phyloP scores from a whole-genome alignment of 805 yeast species.

The Starmerella bombi region DNA sequence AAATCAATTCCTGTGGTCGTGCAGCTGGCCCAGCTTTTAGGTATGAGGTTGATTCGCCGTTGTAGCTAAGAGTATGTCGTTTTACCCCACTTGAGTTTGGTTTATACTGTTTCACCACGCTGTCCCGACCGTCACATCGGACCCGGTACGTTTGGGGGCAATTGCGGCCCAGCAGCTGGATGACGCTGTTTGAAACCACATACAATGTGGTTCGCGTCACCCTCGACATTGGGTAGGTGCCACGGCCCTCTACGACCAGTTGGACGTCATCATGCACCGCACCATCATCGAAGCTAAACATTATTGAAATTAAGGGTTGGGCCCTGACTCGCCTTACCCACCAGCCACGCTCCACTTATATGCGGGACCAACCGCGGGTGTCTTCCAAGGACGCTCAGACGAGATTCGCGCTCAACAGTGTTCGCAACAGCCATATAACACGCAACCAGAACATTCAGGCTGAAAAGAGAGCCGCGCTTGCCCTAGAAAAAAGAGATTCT shows the following conservation, averaged over 20 bases:
- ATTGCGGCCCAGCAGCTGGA: constrained; percentile 12
- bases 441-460: not conserved
- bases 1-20: constrained; percentile 28
- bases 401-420: not conserved
- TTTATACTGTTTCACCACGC: not conserved
- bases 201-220: constrained; percentile 15
- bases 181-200: constrained; percentile 7
- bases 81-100: not conserved
- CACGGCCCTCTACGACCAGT: constrained; percentile 21
- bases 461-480: not conserved
- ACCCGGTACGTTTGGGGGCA: not conserved
- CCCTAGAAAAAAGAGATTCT: not conserved
- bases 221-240: constrained; percentile 20
- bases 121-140: not conserved
- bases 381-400: not conserved
- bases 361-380: too few species aligned
- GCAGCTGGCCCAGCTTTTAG: not conserved
- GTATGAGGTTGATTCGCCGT: not conserved
- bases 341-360: too few species aligned
- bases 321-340: not conserved
- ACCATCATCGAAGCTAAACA: constrained; percentile 21
- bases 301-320: not conserved
- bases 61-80: not conserved
- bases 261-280: constrained; percentile 20
- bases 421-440: not conserved